Evolutionary conservation across 1,284 basidiomycete genomes (phyloP), one percentile per base, ranked within the genome.

Genomic region (Rhodotorula mucilaginosa): DNA sequence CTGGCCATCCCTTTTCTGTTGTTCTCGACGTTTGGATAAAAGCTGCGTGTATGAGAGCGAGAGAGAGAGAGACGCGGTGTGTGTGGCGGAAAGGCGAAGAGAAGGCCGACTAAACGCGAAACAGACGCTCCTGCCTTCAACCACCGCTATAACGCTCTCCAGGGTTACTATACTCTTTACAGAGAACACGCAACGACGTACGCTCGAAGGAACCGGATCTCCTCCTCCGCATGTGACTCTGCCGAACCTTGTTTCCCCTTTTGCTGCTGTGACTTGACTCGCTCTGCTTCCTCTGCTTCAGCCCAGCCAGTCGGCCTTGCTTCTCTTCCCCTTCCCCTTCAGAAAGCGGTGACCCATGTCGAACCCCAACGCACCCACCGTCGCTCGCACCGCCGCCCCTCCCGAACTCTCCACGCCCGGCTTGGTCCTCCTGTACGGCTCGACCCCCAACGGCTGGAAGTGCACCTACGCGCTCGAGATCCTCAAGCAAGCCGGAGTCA

Each of bases 371-470:
- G n/a, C 54, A 44, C 51, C 39, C 8, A 34, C 52, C 46, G 26
- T 61, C 26, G 49, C 61, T 6, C 67, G 70, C 64, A 61, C 64
- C 16, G 31, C 31, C 23, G 44, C 56, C 6, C 69, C 70, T 8
- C 21, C 61, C 13, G 67, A 64, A 26, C 64, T 75, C 29, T 44
- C 21, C 34, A 67, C 46, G 5, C 58, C 65, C 10, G 73, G 73
- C 16, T 69, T 75, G 58, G 73, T 75, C 21, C 58, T 72, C 5
- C 44, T 61, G 18, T 69, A 29, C 23, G 68, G 59, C 13, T 60
- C 59, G 47, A 29, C 54, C 3, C 70, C 73, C 8, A 74, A 74
- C 65, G 67, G 69, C 8, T 69, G 67, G 67, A 74, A 74, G 57
- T 13, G 51, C 49, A 60, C 64, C 15, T 62, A 61, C 19, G 57